Evolutionary conservation across 2,329 filamentous ascomycete species (phyloP).

Genomic region (Aspergillus sclerotialis): DNA sequence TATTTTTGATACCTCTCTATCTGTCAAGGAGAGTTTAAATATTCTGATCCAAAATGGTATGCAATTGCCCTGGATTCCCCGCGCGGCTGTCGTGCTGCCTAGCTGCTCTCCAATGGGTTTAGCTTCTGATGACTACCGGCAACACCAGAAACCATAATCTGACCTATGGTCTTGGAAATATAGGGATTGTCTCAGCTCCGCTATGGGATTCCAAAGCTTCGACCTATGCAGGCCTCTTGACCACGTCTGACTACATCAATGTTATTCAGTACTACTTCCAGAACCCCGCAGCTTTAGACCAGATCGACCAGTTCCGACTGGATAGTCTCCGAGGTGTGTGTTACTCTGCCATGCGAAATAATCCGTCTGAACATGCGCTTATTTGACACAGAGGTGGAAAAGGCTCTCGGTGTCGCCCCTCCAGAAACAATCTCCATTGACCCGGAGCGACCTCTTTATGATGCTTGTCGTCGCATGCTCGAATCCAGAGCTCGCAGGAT

Average conservation of each 20-base stretch:
- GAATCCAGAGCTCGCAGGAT: constrained; percentile 89
- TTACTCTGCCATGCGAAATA: not conserved
- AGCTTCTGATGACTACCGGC: no score
- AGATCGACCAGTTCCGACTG: constrained; percentile 88
- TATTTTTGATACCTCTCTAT: constrained; percentile 85
- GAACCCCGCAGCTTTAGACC: constrained; percentile 79
- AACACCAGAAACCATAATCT: no score
- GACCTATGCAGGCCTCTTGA: constrained; percentile 87
- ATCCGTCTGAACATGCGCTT: constrained; percentile 2
- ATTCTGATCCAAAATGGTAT: constrained; percentile 93
- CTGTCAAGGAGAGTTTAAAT: constrained; percentile 94
- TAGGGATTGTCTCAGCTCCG: constrained; percentile 94
- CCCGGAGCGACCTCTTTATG: constrained; percentile 82
- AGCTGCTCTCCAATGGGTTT: no score
- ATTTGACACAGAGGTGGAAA: constrained; percentile 70
- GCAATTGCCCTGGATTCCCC: constrained; percentile 12
- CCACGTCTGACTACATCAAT: constrained; percentile 96
- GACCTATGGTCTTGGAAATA: constrained; percentile 6
- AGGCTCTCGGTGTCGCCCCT: constrained; percentile 79
- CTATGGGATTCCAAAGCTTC: constrained; percentile 93
- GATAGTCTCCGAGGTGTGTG: constrained; percentile 78
- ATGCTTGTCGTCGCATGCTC: constrained; percentile 91
- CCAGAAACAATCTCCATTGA: constrained; percentile 96
- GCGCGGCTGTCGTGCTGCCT: no score
- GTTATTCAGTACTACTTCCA: constrained; percentile 99